These are phyloP conservation scores for Sarocladium kiliense DNA, from an alignment of 2,329 filamentous ascomycete genomes.

Conservation along the genomic window DNA sequence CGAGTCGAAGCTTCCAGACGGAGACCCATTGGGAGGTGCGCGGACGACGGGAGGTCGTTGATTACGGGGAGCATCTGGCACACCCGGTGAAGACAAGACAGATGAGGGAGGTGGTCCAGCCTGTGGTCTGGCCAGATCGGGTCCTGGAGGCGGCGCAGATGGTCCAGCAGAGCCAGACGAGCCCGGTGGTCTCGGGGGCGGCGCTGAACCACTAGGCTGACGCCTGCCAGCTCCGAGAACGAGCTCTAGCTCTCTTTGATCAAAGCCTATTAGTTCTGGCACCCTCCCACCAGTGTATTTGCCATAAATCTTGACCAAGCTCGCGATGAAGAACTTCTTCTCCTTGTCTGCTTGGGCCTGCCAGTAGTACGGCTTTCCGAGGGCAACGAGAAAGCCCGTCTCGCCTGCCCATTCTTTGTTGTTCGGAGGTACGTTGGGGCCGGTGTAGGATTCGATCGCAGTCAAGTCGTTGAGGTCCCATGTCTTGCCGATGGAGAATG, in stretches of 20 bases:
- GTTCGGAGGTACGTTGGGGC: slow-evolving; percentile 50
- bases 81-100: slow-evolving; percentile 11
- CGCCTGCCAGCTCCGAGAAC: slow-evolving; percentile 57
- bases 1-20: slow-evolving; percentile 48
- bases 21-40: slow-evolving; percentile 36
- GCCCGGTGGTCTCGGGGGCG: slow-evolving; percentile 20
- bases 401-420: slow-evolving; percentile 74
- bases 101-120: slow-evolving; percentile 15
- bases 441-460: slow-evolving; percentile 75
- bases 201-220: slow-evolving; percentile 20
- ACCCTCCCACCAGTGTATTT: slow-evolving; percentile 89
- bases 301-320: slow-evolving; percentile 89
- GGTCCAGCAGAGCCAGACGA: slow-evolving; percentile 16
- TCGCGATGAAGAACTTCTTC: slow-evolving; percentile 98
- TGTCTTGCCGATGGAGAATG: slow-evolving; percentile 96
- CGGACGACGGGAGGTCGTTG: slow-evolving; percentile 24
- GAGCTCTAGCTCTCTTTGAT: slow-evolving; percentile 69
- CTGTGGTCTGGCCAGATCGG: slow-evolving; percentile 13
- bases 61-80: slow-evolving; percentile 22
- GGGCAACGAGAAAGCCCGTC: slow-evolving; percentile 78
- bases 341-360: slow-evolving; percentile 89
- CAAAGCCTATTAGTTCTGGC: slow-evolving; percentile 79
- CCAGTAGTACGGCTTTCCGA: slow-evolving; percentile 97
- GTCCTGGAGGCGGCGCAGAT: slow-evolving; percentile 19
- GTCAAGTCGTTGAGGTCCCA: slow-evolving; percentile 93